A percentile compares a stretch with the other conserved stretches of the same genome.
Evolutionary conservation across 805 yeast species (phyloP).

Genomic region (Saccharomyces jurei): DNA sequence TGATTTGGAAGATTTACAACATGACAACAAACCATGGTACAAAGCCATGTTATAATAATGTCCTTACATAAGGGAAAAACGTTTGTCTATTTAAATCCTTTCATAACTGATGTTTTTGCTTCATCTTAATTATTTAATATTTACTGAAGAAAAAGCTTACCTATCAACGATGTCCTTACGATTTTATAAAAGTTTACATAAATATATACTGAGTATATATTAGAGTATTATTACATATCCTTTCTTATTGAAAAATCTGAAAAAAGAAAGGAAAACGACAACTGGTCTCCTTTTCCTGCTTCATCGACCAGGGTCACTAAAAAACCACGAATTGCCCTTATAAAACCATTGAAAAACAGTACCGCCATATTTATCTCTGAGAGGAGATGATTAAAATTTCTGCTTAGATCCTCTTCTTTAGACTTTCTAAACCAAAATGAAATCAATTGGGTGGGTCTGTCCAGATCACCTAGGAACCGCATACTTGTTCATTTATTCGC

Average conservation of each 20-base stretch:
- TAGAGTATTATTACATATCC: background rate
- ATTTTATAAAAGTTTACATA: background rate
- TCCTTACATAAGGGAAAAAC: background rate
- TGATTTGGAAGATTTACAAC: conserved; percentile 10
- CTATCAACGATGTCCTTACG: background rate
- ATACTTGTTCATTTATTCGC: background rate
- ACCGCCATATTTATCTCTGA: background rate
- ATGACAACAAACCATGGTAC: conserved; percentile 10
- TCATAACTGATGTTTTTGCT: background rate
- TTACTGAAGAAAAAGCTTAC: background rate
- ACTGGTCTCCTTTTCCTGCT: background rate
- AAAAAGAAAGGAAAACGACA: background rate
- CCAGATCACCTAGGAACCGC: background rate
- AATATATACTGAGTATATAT: background rate
- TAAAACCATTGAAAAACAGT: background rate
- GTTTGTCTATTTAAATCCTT: background rate
- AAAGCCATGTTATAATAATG: background rate
- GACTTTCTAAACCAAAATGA: background rate
- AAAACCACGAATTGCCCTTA: background rate
- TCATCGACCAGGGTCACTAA: background rate
- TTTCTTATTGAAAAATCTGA: background rate
- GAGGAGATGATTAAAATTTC: too few species aligned
- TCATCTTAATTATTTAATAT: background rate
- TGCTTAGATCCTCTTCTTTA: background rate
- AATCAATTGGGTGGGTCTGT: background rate